Evolutionary conservation across 2,329 filamentous ascomycete species (phyloP).

Genomic region (Colletotrichum spaethianum): DNA sequence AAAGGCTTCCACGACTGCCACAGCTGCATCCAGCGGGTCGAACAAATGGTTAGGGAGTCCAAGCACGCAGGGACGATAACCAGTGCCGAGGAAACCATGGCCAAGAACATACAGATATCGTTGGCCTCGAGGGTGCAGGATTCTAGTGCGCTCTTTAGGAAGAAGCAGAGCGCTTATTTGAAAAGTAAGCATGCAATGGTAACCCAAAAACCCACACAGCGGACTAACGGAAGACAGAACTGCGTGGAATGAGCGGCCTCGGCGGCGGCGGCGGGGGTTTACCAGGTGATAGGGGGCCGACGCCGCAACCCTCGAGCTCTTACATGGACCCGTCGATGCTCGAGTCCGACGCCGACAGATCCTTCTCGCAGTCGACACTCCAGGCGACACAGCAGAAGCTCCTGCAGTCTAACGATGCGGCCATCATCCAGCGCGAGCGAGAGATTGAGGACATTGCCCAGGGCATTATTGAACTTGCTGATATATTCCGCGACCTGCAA

Average conservation of each 20-base stretch:
- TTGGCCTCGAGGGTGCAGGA: slow-evolving; percentile 91
- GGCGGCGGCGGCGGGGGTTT: slow-evolving; percentile 66
- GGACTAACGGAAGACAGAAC: slow-evolving; percentile 64
- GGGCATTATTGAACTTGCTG: slow-evolving; percentile 96
- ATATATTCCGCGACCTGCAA: slow-evolving; percentile 97
- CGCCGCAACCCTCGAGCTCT: slow-evolving; percentile 61
- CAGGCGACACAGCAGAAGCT: slow-evolving; percentile 81
- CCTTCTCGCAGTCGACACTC: slow-evolving; percentile 90
- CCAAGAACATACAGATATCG: slow-evolving; percentile 93
- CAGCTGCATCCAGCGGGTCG: slow-evolving; percentile 87
- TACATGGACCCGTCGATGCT: slow-evolving; percentile 90
- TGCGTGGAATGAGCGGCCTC: slow-evolving; percentile 78
- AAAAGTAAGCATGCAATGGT: slow-evolving; percentile 76
- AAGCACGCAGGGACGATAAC: slow-evolving; percentile 80
- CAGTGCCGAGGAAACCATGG: slow-evolving; percentile 93
- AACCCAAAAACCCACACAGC: not conserved
- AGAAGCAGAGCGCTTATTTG: slow-evolving; percentile 96
- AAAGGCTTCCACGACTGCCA: slow-evolving; percentile 92
- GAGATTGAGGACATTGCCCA: slow-evolving; percentile 99
- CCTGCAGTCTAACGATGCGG: slow-evolving; percentile 82
- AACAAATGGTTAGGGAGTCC: slow-evolving; percentile 87
- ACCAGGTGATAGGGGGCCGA: slow-evolving; percentile 65
- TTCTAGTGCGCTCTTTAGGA: slow-evolving; percentile 90
- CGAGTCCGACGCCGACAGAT: slow-evolving; percentile 94
- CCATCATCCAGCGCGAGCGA: slow-evolving; percentile 91